Evolutionary conservation across 139 green algal species (phyloP), one percentile per base, ranked within the genome.

Genomic region (Zygnema cylindricum): DNA sequence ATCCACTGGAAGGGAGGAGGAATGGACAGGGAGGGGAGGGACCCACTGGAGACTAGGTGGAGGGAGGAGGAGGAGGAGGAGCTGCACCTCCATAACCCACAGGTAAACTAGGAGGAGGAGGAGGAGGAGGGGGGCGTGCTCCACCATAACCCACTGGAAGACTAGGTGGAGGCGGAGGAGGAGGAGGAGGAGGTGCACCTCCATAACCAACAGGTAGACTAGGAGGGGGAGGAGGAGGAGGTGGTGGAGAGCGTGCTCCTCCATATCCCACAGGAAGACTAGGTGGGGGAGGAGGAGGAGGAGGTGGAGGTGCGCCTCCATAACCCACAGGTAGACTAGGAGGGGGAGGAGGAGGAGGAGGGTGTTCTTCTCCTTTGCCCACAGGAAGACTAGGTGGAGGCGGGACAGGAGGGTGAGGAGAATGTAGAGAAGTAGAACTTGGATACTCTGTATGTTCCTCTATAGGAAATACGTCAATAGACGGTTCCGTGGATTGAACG

Each of bases 261-360:
- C 82, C 11, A 33, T 22, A 22, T 49, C 82, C 38, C 16, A 11
- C 38, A 42, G 77, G 49, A 11, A n/a, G n/a, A n/a, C n/a, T n/a
- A n/a, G n/a, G n/a, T n/a, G n/a, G n/a, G n/a, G n/a, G 76, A 54
- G 76, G 85, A 89, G 85, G 85, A 76, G 78, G 85, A 1, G 85
- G 85, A 1, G 82, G 63, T 55, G 87, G 71, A 38, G 21, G 36
- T 84, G 49, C 76, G 21, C 41, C 41, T 85, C 25, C 38, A 33
- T 0, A 0, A 16, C 81, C n/a, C 38, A 30, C 76, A 83, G 76
- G 76, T 33, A 55, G 76, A 36, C 69, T 71, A 81, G 85, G 85
- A 38, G 85, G 82, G 38, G 86, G 32, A 0, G 86, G 86, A 43
- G 86, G 82, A 49, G 86, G 86, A 22, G 86, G 86, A 85, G 86